Evolutionary conservation across 257 asterid genomes (phyloP).

Genomic region (Solanum stenotomum): DNA sequence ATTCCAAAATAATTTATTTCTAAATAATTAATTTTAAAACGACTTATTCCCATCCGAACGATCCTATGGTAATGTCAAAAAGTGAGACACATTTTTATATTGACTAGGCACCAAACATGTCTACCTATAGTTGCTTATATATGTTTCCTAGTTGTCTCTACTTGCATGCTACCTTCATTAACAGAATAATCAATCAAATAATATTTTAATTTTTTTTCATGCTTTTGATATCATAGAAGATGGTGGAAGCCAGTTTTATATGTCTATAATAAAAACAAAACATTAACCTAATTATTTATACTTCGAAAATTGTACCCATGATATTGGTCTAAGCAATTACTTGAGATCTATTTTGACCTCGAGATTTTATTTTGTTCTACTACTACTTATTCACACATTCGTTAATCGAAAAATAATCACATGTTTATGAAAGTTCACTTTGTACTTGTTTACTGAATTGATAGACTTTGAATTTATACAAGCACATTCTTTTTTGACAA

Average conservation of each 20-base stretch:
- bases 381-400: neutral
- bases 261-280: neutral
- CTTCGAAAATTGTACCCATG: neutral
- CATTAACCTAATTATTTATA: neutral
- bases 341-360: neutral
- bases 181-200: neutral
- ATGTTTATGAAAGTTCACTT: neutral
- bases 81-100: constrained; percentile 30
- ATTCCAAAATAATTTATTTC: too few species aligned
- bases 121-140: neutral
- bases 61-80: constrained; percentile 5
- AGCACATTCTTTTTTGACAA: neutral
- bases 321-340: neutral
- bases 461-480: neutral
- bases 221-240: neutral
- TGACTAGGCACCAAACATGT: constrained; percentile 13
- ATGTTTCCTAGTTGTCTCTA: neutral
- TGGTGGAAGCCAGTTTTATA: neutral
- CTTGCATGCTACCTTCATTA: neutral
- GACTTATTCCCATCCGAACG: too few species aligned
- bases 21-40: too few species aligned
- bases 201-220: neutral
- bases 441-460: neutral
- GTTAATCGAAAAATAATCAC: neutral
- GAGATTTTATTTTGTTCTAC: neutral